These are phyloP conservation scores for Zygoascus flipseniorum DNA, from an alignment of 805 yeast species.

Conservation along the genomic window DNA sequence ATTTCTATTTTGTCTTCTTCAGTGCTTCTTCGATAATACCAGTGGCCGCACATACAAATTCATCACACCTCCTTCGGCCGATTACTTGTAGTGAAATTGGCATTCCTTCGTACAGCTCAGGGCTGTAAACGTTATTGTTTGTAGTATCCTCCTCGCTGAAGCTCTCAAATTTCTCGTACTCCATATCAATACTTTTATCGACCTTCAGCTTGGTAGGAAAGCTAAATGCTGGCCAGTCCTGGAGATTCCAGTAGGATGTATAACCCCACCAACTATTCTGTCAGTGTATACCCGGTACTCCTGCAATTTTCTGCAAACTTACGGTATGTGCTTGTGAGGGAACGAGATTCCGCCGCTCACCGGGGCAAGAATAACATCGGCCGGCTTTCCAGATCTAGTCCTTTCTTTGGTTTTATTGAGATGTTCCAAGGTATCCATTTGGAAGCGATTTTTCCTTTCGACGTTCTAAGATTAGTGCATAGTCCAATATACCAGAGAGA, in stretches of 20 bases:
- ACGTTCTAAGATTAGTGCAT: background rate
- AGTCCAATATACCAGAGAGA: background rate
- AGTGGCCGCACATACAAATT: constrained; percentile 17
- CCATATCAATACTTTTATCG: constrained; percentile 1
- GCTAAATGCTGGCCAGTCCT: constrained; percentile 9
- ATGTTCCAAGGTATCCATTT: constrained; percentile 2
- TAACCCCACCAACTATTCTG: constrained; percentile 5
- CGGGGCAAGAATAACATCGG: constrained; percentile 5
- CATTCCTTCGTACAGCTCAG: constrained; percentile 40
- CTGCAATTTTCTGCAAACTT: background rate
- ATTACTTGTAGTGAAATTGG: constrained; percentile 51
- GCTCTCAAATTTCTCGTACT: background rate
- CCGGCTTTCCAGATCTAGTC: background rate
- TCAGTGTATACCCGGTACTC: background rate
- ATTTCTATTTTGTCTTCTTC: background rate
- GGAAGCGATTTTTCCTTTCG: background rate
- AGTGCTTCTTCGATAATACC: background rate
- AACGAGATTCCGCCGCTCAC: constrained; percentile 61
- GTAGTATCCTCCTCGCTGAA: background rate
- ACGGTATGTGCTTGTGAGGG: constrained; percentile 45
- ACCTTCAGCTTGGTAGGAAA: constrained; percentile 7
- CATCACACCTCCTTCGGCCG: constrained; percentile 51
- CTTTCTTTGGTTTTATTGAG: background rate
- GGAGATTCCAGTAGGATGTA: constrained; percentile 10
- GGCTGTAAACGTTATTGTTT: constrained; percentile 27